A percentile compares a stretch with the other conserved stretches of the same genome.
These are phyloP conservation scores for Podaxis sp. DNA, from an alignment of 768 basidiomycete genomes.

Conservation along the genomic window DNA sequence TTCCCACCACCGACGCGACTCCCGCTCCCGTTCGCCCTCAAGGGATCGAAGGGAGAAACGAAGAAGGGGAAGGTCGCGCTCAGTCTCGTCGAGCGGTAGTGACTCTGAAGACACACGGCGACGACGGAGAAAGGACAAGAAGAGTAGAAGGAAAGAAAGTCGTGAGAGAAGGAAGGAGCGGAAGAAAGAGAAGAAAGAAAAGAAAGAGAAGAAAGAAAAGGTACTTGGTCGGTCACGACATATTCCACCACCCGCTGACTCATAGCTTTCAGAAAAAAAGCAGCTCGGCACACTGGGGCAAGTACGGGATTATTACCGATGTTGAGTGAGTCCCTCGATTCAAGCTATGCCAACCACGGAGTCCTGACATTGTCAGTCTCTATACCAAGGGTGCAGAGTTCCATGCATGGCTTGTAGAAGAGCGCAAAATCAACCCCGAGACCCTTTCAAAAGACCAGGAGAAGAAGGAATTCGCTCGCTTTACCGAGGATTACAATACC, in stretches of 20 bases:
- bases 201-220: constrained; percentile 66
- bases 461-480: constrained; percentile 79
- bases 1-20: constrained; percentile 21
- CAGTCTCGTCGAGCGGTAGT: constrained; percentile 30
- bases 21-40: constrained; percentile 21
- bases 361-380: constrained; percentile 44
- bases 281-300: constrained; percentile 77
- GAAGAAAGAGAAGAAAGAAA: constrained; percentile 55
- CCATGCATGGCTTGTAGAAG: constrained; percentile 89
- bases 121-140: constrained; percentile 42
- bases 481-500: constrained; percentile 82
- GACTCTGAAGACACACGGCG: constrained; percentile 32
- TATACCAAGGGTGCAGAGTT: constrained; percentile 85
- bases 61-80: constrained; percentile 29
- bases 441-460: constrained; percentile 80
- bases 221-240: constrained; percentile 7
- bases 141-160: constrained; percentile 44
- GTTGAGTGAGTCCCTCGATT: constrained; percentile 56
- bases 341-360: background rate
- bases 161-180: constrained; percentile 28
- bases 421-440: constrained; percentile 88
- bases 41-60: constrained; percentile 20
- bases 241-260: background rate
- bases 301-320: constrained; percentile 83
- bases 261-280: constrained; percentile 43